Base-by-base conservation (phyloP, 1,139 yeast genomes). In the Pichia sp. region DNA sequence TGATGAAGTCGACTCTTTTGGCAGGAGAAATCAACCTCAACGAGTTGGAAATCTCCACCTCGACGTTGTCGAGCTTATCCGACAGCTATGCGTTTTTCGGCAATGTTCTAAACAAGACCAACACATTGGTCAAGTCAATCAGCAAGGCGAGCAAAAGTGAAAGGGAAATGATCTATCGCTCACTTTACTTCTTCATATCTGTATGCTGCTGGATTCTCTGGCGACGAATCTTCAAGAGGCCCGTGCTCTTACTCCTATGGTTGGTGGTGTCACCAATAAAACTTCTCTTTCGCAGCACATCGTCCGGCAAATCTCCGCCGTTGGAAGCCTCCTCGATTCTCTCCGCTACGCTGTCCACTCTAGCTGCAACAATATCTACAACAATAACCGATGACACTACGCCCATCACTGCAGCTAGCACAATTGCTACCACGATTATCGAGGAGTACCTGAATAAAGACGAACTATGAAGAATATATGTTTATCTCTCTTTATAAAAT, bases 71-170 rank as follows among this genome's bases (percentile, higher is more conserved):
- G 7, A 71, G 72, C 36, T 73, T 85, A 58, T 79, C 82, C 54
- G 76, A 77, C 45, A 76, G 75, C 57, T 82, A 81, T 62, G 69
- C 76, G 2, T 76, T 78, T 47, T 82, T 85, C 60, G 80, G 82
- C 50, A 76, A 76, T 55, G 68, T 85, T 52, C 72, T 87, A 52
- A 71, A 73, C 52, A 81, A 78, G 48, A 81, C 88, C 0, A 76
- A 74, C 53, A 75, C 76, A 46, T 76, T 86, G 48, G 87, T 86
- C 46, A 75, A 76, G 59, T 78, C 83, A 56, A 80, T 86, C 54
- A 89, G 85, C 63, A 81, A 81, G 63, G 87, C 88, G 51, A 90
- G 87, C 63, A 74, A 76, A 54, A 71, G 77, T 58, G 93, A 87
- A 63, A 75, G 87, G 52, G 73, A 79, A 50, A 72, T 81, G 55